Base-by-base conservation (phyloP, 257 asterid species). In the Jasminum sambac region DNA sequence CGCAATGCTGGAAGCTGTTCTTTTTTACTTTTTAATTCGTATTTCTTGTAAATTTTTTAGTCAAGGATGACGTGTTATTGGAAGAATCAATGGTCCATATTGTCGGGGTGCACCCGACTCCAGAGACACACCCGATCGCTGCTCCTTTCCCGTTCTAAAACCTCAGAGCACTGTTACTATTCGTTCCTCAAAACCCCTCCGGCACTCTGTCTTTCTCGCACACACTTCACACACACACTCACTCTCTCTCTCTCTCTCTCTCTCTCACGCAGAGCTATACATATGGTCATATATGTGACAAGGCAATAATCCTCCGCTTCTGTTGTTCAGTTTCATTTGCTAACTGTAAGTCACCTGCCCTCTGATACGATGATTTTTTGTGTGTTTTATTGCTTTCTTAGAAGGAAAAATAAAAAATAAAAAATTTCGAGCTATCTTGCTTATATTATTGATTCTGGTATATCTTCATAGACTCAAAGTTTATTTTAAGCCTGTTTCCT, bases 101-200 rank as follows among this genome's bases (percentile, higher is more conserved):
- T 50, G n/a, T 50, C 11, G 5, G 5, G 59, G 59, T 17, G 25
- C 25, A 50, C 59, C 59, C 19, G 59, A 50, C 24, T 50, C 9
- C 25, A 48, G 58, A 50, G 59, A 21, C 59, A 6, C 59, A 50
- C 25, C 61, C 19, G 66, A 63, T 68, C 25, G 17, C 70, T 24
- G 14, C 62, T 5, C 74, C 24, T 39, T 16, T 63, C 64, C n/a
- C 50, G 5, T 13, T 42, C 78, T 67, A 41, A 78, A 81, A 75
- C 83, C 85, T 72, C 62, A 21, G 62, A 21, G 62, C 62, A 2
- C 62, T 8, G 36, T n/a, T 46, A 8, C 14, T 16, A 13, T 24
- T n/a, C 5, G 2, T 19, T 50, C 17, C 78, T 68, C 67, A 70
- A 79, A 74, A 64, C 77, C 84, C 66, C 21, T 11, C 44, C 8